Base-by-base conservation (phyloP, 2,329 filamentous ascomycete genomes). In the Graphilbum fragrans region DNA sequence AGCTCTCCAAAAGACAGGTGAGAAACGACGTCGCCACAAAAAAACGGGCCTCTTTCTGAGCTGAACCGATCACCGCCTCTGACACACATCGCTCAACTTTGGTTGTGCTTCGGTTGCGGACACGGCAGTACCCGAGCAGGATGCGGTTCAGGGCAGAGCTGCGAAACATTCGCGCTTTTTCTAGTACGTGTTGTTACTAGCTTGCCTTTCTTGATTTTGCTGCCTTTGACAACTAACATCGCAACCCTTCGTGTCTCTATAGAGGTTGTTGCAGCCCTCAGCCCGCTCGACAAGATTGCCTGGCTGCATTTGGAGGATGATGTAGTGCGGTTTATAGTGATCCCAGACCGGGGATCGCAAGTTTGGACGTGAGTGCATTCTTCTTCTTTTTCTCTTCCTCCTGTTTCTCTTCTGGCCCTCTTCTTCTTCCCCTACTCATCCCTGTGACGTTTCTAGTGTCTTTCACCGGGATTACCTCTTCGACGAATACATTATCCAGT, bases 311-410 rank as follows among this genome's bases (percentile, higher is more conserved):
- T 98, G 27, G 86, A 90, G 63, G 77, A 93, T 63, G 80, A 88
- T 45, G 80, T 81, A 42, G 80, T 90, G 43, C 87, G 88, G 52
- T 94, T 98, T 64, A 96, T 92, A 45, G 85, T 96, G 54, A 90
- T 96, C 47, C 88, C 92, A 1, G 87, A 95, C 57, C 82, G 85
- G 54, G 90, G 92, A 45, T 93, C 86, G 9, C 90, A 96, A 69
- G 90, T 96, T 41, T 98, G 92, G 92, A 86, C 87, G 70, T 88
- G 70, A 57, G 80, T 77, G 35, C 19, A 20, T 29, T 19, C 12
- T 23, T 22, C 11, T 12, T 18, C 18, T 21, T 25, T 25, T 5
- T 11, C 22, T 37, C 35, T 29, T 22, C 21, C 1, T 36, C 3
- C 16, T 39, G 16, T 25, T 35, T 25, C n/a, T 27, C 18, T 4